Evolutionary conservation across 441 rosid genomes (phyloP).

Genomic region (Omphalea diandra): DNA sequence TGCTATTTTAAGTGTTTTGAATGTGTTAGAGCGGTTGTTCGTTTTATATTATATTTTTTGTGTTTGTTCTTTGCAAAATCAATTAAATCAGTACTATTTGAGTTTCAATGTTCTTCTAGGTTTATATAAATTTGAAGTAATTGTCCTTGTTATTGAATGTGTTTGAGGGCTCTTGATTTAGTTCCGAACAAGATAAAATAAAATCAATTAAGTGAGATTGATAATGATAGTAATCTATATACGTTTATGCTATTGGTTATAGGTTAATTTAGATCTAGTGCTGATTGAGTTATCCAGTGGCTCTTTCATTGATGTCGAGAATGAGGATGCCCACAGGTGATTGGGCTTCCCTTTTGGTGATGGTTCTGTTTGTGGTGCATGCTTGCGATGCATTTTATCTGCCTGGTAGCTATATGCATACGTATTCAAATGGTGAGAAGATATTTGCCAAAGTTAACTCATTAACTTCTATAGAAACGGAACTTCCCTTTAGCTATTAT

Average conservation of each 20-base stretch:
- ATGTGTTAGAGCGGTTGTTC: too few species aligned
- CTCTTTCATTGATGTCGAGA: slow-evolving; percentile 17
- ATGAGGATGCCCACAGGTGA: slow-evolving; percentile 41
- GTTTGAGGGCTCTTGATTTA: too few species aligned
- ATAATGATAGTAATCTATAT: too few species aligned
- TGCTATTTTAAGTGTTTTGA: too few species aligned
- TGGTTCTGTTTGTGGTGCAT: slow-evolving; percentile 37
- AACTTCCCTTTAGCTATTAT: slow-evolving; percentile 85
- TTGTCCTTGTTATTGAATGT: too few species aligned
- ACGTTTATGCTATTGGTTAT: too few species aligned
- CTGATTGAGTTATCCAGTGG: slow-evolving; percentile 22
- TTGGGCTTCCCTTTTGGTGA: slow-evolving; percentile 44
- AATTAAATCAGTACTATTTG: slow-evolving; percentile 14
- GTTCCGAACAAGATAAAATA: too few species aligned
- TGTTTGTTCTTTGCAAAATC: neutral
- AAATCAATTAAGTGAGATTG: neutral
- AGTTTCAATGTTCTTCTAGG: slow-evolving; percentile 2
- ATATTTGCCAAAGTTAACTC: slow-evolving; percentile 86
- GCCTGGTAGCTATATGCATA: slow-evolving; percentile 88
- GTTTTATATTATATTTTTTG: too few species aligned
- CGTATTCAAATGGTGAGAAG: slow-evolving; percentile 50
- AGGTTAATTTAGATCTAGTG: slow-evolving; percentile 12
- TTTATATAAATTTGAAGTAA: too few species aligned
- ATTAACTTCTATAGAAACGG: slow-evolving; percentile 86
- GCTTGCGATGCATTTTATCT: slow-evolving; percentile 68